These are phyloP conservation scores for Dothideomycetes sp. DNA, from an alignment of 2,329 filamentous ascomycete genomes.

Conservation along the genomic window DNA sequence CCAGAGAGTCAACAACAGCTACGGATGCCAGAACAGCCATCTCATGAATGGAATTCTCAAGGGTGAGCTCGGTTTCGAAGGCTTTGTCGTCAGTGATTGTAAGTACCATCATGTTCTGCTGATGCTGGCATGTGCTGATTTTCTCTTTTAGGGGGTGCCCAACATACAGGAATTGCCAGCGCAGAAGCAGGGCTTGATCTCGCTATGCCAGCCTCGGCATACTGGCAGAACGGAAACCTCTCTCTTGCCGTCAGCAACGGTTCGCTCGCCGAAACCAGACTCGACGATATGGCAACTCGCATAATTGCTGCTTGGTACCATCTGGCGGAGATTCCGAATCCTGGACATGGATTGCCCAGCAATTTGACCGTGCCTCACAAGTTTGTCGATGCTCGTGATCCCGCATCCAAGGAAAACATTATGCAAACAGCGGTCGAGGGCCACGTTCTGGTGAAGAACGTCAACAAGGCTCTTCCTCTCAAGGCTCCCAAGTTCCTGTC, in stretches of 20 bases:
- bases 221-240: slow-evolving; percentile 34
- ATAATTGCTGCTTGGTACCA: slow-evolving; percentile 48
- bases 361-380: slow-evolving; percentile 43
- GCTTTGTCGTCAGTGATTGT: slow-evolving; percentile 64
- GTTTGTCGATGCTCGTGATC: slow-evolving; percentile 47
- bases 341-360: slow-evolving; percentile 44
- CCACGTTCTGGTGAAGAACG: slow-evolving; percentile 57
- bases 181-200: slow-evolving; percentile 58
- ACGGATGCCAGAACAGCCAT: slow-evolving; percentile 63
- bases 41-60: slow-evolving; percentile 62
- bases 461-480: slow-evolving; percentile 46
- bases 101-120: too few species aligned
- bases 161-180: slow-evolving; percentile 50
- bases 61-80: slow-evolving; percentile 65
- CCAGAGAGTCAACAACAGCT: slow-evolving; percentile 25
- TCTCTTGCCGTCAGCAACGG: slow-evolving; percentile 52
- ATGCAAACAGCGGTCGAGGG: slow-evolving; percentile 53
- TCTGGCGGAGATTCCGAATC: slow-evolving; percentile 30
- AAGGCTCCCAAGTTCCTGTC: slow-evolving; percentile 43
- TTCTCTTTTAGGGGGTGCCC: too few species aligned
- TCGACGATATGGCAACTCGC: slow-evolving; percentile 53
- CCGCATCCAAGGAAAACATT: slow-evolving; percentile 39
- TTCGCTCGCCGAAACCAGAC: slow-evolving; percentile 44
- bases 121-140: too few species aligned
- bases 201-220: slow-evolving; percentile 49